A percentile compares a stretch with the other conserved stretches of the same genome.
Evolutionary conservation across 208 protist genomes (phyloP).

Genomic region (Trypanosoma cruzi): DNA sequence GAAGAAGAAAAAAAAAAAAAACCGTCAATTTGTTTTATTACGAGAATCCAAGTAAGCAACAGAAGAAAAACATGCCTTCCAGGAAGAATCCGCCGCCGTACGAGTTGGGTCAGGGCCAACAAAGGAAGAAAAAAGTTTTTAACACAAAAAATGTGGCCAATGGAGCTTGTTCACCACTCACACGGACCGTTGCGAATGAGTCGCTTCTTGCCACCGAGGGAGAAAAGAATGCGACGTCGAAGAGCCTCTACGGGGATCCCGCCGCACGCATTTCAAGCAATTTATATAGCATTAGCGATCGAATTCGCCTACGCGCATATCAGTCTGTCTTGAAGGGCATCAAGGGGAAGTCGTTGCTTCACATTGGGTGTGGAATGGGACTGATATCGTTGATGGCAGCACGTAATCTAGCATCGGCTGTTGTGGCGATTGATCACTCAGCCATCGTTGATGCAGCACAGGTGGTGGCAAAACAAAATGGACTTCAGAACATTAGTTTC

Average conservation of each 20-base stretch:
- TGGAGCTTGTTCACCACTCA: not conserved
- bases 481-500: slow-evolving; percentile 74
- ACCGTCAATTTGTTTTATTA: too few species aligned
- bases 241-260: slow-evolving; percentile 83
- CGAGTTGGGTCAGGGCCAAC: not conserved
- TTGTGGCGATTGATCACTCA: slow-evolving; percentile 85
- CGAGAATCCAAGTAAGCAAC: too few species aligned
- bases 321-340: slow-evolving; percentile 72
- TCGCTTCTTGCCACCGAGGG: slow-evolving; percentile 82
- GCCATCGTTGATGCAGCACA: slow-evolving; percentile 79
- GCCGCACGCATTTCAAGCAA: slow-evolving; percentile 85
- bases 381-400: slow-evolving; percentile 89
- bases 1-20: not conserved
- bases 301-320: slow-evolving; percentile 76
- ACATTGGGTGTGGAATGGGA: slow-evolving; percentile 88
- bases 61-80: not conserved
- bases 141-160: not conserved
- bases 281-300: slow-evolving; percentile 66
- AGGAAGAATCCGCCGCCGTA: slow-evolving; percentile 27
- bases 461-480: slow-evolving; percentile 84
- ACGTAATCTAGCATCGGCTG: slow-evolving; percentile 59
- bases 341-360: slow-evolving; percentile 87
- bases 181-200: slow-evolving; percentile 57
- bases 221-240: slow-evolving; percentile 85
- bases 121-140: not conserved